Evolutionary conservation across 768 basidiomycete genomes (phyloP), one percentile per base, ranked within the genome.

Genomic region (Tricholoma hemisulphureum): DNA sequence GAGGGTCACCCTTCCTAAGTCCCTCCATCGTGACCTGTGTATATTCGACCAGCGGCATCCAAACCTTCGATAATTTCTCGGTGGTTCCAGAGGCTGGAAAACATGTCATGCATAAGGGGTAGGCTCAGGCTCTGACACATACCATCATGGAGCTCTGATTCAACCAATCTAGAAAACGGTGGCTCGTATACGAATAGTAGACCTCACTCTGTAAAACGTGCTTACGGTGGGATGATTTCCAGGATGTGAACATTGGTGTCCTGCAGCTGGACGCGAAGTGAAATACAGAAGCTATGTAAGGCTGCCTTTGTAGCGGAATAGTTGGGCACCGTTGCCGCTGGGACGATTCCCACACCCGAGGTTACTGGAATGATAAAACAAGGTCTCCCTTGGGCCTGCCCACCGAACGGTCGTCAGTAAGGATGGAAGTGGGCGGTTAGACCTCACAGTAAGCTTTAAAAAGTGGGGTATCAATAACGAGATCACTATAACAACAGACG

Each of bases 101-200:
- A 49, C 51, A 59, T 5, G 18, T 28, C 8, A 10, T 21, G 46
- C 35, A 51, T 49, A 53, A 18, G 39, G 6, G 26, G 24, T 31
- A 18, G 16, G 32, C 51, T 20, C 20, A 9, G 23, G n/a, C 14
- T 18, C 26, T 24, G 48, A 34, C 3, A 64, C 78, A 61, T 61
- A 83, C 83, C 74, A 60, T 85, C 83, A 62, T 87, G 84, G 28
- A 86, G 70, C 62, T 86, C 84, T 3, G 83, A 85, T 68, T 86
- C 84, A 8, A 83, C 82, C 8, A 86, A 72, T 10, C 83, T 84
- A 53, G 9, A 18, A 39, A 24, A 51, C 5, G n/a, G 21, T 3
- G n/a, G 20, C 26, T 13, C 48, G 23, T 16, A 45, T 4, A 52
- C 32, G 45, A 43, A 28, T 9, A 54, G 7, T 11, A 55, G 8